phyloP scores from a whole-genome alignment of 2,329 filamentous ascomycete species.

The Neodidymelliopsis sp. region DNA sequence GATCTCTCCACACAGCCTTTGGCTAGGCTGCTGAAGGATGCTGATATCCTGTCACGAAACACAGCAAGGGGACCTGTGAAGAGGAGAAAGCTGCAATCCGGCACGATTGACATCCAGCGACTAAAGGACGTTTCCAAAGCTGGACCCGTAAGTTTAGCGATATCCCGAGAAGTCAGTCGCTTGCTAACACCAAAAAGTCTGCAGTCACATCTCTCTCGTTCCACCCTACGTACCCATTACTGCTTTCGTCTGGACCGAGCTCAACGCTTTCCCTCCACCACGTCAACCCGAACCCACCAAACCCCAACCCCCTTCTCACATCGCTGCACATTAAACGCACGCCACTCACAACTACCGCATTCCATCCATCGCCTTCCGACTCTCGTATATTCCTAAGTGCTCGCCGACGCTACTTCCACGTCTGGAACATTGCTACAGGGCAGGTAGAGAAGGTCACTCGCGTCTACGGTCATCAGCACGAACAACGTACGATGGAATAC shows the following conservation, averaged over 20 bases:
- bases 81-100: constrained; percentile 78
- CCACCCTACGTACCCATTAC: constrained; percentile 86
- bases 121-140: constrained; percentile 82
- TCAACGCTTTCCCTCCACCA: constrained; percentile 90
- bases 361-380: constrained; percentile 71
- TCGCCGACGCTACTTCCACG: constrained; percentile 89
- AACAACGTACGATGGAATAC: constrained; percentile 89
- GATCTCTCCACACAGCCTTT: constrained; percentile 75
- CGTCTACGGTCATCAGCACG: constrained; percentile 76
- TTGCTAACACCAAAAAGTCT: constrained; percentile 54
- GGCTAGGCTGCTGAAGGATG: constrained; percentile 79
- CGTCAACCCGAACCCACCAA: constrained; percentile 76
- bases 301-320: constrained; percentile 87
- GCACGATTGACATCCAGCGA: constrained; percentile 88
- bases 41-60: constrained; percentile 67
- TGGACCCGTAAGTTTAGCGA: constrained; percentile 64
- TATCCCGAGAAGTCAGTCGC: not conserved
- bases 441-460: constrained; percentile 81
- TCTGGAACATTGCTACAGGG: constrained; percentile 87
- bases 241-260: constrained; percentile 87
- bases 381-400: constrained; percentile 88
- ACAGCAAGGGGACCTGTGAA: constrained; percentile 60
- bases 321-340: constrained; percentile 86
- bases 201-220: constrained; percentile 85
- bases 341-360: constrained; percentile 83